Evolutionary conservation across 106 monocot species (phyloP).

Genomic region (Alisma plantagoaquatica): DNA sequence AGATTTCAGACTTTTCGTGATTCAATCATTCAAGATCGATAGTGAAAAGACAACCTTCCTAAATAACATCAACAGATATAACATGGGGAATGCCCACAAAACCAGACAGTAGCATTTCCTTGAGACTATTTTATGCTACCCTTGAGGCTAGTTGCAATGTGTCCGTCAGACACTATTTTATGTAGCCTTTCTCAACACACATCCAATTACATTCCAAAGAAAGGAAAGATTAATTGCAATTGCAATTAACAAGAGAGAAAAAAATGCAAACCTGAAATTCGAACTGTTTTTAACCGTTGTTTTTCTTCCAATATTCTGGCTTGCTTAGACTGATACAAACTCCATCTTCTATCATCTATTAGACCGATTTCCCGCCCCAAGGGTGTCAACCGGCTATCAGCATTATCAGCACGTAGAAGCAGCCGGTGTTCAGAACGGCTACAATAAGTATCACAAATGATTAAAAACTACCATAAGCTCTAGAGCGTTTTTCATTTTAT

Average conservation of each 20-base stretch:
- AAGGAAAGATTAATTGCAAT: too few relatives aligned
- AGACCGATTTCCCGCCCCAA: constrained; percentile 87
- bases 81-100: neutral
- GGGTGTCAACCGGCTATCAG: constrained; percentile 96
- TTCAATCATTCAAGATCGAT: neutral
- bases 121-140: too few relatives aligned
- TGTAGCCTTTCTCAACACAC: too few relatives aligned
- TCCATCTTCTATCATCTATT: constrained; percentile 94
- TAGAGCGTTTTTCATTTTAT: too few relatives aligned
- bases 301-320: constrained; percentile 68
- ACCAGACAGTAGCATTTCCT: neutral
- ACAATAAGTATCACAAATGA: constrained; percentile 3
- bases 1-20: too few relatives aligned
- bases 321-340: constrained; percentile 82
- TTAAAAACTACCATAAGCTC: neutral
- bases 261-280: constrained; percentile 50
- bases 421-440: constrained; percentile 96
- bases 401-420: constrained; percentile 93
- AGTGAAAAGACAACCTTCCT: neutral
- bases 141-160: too few relatives aligned
- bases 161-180: too few relatives aligned
- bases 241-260: constrained; percentile 1
- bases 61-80: neutral
- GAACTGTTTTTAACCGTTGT: constrained; percentile 57
- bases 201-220: too few relatives aligned